A percentile compares a stretch with the other conserved stretches of the same genome.
Evolutionary conservation across 1,139 yeast species (phyloP).

Genomic region (Suhomyces panamericanus): DNA sequence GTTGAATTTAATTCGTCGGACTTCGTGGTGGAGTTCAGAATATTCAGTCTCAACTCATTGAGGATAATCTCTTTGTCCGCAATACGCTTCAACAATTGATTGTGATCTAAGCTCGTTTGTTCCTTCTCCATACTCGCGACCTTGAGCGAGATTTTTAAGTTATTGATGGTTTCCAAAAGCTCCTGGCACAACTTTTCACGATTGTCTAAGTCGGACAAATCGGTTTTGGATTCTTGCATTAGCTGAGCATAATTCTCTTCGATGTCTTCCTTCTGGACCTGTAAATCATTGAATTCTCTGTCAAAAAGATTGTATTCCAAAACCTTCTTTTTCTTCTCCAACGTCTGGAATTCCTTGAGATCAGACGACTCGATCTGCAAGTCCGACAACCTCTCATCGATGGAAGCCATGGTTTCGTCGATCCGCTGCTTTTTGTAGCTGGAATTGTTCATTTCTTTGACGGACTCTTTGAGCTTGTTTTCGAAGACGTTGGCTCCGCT

Average conservation of each 20-base stretch:
- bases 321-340: constrained; percentile 69
- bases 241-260: constrained; percentile 60
- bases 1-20: constrained; percentile 16
- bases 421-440: constrained; percentile 70
- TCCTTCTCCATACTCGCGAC: constrained; percentile 52
- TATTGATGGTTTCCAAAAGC: constrained; percentile 49
- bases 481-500: constrained; percentile 96
- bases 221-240: constrained; percentile 45
- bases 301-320: constrained; percentile 77
- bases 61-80: constrained; percentile 44
- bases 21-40: constrained; percentile 19
- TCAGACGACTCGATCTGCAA: constrained; percentile 81
- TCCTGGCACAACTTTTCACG: constrained; percentile 48
- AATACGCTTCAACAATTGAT: constrained; percentile 45
- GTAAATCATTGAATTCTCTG: constrained; percentile 66
- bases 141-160: constrained; percentile 37
- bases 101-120: constrained; percentile 51
- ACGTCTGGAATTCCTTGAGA: constrained; percentile 63
- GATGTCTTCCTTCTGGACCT: constrained; percentile 57
- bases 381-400: constrained; percentile 72
- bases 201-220: constrained; percentile 46
- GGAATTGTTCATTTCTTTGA: constrained; percentile 76
- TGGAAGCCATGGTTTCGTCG: constrained; percentile 68
- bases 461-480: constrained; percentile 71
- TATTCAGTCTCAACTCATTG: constrained; percentile 25